Evolutionary conservation across 768 basidiomycete species (phyloP).

Genomic region (Austroboletus eburneus): DNA sequence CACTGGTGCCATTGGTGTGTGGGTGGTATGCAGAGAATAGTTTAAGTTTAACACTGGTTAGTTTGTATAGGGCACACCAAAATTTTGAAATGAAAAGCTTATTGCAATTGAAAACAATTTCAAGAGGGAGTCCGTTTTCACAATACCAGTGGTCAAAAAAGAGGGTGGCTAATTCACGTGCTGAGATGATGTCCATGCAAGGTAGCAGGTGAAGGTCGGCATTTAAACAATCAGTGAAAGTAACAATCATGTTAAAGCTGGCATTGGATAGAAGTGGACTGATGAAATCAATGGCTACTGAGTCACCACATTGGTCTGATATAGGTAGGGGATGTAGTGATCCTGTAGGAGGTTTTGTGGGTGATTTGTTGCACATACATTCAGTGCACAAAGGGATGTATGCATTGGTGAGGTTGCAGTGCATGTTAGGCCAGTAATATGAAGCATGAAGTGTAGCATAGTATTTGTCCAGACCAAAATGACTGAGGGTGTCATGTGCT

Average conservation of each 20-base stretch:
- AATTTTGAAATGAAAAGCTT: slow-evolving; percentile 23
- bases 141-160: slow-evolving; percentile 3
- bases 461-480: neutral
- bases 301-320: slow-evolving; percentile 6
- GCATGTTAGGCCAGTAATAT: neutral
- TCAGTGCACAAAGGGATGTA: neutral
- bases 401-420: neutral
- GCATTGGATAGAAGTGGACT: neutral
- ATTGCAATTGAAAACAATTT: slow-evolving; percentile 25
- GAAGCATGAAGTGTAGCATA: neutral
- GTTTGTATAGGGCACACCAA: slow-evolving; percentile 19
- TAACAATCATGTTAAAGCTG: neutral
- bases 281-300: slow-evolving; percentile 9
- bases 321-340: slow-evolving; percentile 17
- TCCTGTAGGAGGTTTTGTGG: slow-evolving; percentile 2
- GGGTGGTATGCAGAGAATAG: slow-evolving; percentile 28
- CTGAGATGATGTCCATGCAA: neutral
- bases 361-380: slow-evolving; percentile 5
- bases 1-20: slow-evolving; percentile 24
- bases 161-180: neutral
- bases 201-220: neutral
- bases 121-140: slow-evolving; percentile 5
- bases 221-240: neutral
- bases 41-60: neutral
- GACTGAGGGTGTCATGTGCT: neutral